Conservation (phyloP, 2,329 filamentous ascomycete species). For the Pseudogymnoascus sp. region DNA sequence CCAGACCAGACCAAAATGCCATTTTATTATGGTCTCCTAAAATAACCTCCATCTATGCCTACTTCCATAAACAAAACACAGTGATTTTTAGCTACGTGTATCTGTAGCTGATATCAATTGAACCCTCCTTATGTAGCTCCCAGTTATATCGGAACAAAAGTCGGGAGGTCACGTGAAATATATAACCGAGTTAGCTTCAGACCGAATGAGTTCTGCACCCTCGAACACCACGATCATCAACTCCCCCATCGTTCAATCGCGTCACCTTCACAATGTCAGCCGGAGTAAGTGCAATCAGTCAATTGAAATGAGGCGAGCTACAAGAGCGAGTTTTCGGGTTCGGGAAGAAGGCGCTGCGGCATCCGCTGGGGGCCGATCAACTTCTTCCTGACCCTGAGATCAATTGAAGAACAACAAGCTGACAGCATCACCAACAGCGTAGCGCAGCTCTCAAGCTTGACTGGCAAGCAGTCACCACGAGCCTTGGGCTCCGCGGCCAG, state of each 20-base stretch:
- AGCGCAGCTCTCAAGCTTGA: slow-evolving; percentile 99
- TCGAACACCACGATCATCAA: slow-evolving; percentile 37
- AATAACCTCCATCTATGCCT: neutral
- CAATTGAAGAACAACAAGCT: slow-evolving; percentile 2
- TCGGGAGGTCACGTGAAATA: slow-evolving; percentile 8
- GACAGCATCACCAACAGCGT: slow-evolving; percentile 52
- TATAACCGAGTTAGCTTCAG: slow-evolving; percentile 7
- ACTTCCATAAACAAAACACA: neutral
- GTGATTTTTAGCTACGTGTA: neutral
- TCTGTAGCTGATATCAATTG: neutral
- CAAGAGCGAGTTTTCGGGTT: neutral
- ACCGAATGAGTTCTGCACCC: slow-evolving; percentile 14
- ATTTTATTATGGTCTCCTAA: neutral
- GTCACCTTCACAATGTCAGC: slow-evolving; percentile 52
- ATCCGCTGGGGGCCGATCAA: neutral
- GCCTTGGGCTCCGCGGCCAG: slow-evolving; percentile 92
- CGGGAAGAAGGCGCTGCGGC: neutral
- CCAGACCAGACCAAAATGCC: neutral
- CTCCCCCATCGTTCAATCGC: slow-evolving; percentile 44
- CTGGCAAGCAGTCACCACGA: slow-evolving; percentile 91
- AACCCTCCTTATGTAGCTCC: neutral
- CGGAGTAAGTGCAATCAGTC: slow-evolving; percentile 50
- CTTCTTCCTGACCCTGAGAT: slow-evolving; percentile 3
- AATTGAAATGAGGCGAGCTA: slow-evolving; percentile 19
- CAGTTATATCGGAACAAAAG: slow-evolving; percentile 3